phyloP scores from a whole-genome alignment of 306 rosid genomes.

The Trifolium fragiferum region DNA sequence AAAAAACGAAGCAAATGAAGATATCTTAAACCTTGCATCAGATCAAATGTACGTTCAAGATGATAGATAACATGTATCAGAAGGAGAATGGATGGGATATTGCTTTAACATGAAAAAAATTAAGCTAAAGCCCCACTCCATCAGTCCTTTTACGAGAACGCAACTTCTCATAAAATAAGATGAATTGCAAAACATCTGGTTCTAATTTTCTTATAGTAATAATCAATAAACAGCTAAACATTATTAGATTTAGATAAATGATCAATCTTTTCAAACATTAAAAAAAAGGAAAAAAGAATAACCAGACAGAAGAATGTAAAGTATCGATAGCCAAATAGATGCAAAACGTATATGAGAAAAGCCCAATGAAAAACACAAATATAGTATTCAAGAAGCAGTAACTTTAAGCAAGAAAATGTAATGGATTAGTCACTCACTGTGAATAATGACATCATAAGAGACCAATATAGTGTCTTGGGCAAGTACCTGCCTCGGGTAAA shows the following conservation, averaged over 20 bases:
- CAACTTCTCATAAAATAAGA: conserved; percentile 17
- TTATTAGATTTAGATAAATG: background rate
- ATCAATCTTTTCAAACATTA: conserved; percentile 11
- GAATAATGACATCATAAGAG: conserved; percentile 85
- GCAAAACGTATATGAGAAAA: background rate
- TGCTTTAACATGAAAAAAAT: background rate
- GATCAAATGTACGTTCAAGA: background rate
- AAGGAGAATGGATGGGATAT: background rate
- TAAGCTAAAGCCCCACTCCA: background rate
- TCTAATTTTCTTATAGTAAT: background rate
- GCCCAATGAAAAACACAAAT: background rate
- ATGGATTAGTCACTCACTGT: conserved; percentile 55
- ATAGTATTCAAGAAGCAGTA: conserved; percentile 15
- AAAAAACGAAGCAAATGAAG: background rate
- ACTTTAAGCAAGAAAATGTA: conserved; percentile 14
- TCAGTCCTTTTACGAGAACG: background rate
- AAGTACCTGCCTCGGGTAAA: conserved; percentile 61
- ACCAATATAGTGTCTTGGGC: conserved; percentile 75
- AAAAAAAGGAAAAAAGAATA: background rate
- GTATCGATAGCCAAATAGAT: conserved; percentile 14
- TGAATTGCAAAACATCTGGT: background rate
- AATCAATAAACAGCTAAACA: background rate
- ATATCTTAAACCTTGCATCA: conserved; percentile 17
- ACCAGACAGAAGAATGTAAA: conserved; percentile 10
- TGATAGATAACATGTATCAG: background rate